Conservation (phyloP, 768 basidiomycete species). For the Lactarius deliciosus region DNA sequence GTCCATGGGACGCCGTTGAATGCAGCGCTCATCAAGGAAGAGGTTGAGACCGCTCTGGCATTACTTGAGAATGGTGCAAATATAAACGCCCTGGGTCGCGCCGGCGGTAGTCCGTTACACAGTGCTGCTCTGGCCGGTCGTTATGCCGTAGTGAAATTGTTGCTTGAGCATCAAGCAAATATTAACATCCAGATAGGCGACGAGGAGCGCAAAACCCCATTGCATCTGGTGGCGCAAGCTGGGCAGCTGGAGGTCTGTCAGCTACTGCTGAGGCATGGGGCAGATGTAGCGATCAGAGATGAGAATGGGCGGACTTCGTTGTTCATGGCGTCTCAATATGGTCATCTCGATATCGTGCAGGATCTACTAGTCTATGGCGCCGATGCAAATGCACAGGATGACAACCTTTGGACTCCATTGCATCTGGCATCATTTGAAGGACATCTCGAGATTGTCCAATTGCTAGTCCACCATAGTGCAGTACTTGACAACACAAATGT, state of each 20-base stretch:
- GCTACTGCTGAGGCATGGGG: background rate
- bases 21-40: background rate
- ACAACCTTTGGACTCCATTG: background rate
- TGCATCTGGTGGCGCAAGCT: background rate
- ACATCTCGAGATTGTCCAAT: background rate
- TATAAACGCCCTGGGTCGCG: background rate
- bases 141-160: background rate
- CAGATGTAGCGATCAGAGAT: background rate
- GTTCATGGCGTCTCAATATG: rapidly evolving
- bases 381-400: background rate
- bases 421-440: background rate
- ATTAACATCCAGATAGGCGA: background rate
- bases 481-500: no score
- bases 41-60: background rate
- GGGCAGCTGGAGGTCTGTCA: background rate
- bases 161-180: background rate
- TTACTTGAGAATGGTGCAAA: constrained; percentile 4
- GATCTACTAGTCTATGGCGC: background rate
- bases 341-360: background rate
- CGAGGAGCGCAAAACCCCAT: background rate
- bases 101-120: background rate
- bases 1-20: background rate
- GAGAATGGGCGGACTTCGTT: background rate
- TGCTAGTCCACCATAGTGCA: background rate
- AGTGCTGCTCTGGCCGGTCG: background rate